Conservation (phyloP, 2,329 filamentous ascomycete species). For the Fusarium albidum region DNA sequence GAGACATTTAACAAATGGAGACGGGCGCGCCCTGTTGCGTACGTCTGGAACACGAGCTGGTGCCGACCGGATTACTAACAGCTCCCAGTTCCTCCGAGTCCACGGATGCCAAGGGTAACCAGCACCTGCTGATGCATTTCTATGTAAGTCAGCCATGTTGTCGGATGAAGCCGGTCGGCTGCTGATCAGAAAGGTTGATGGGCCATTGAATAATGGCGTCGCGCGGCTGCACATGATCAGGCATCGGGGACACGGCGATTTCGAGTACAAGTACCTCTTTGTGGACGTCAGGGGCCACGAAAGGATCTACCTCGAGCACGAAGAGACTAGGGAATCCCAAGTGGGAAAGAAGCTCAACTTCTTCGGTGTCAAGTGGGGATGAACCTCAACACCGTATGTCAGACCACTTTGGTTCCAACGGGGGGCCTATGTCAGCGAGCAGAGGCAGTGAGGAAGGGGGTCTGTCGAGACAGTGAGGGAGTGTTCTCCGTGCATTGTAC, state of each 20-base stretch:
- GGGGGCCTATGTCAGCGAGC: too few relatives aligned
- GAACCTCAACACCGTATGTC: neutral
- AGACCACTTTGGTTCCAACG: too few relatives aligned
- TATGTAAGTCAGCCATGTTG: slow-evolving; percentile 61
- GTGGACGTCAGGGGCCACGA: slow-evolving; percentile 79
- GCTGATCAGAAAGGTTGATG: slow-evolving; percentile 68
- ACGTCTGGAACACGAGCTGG: slow-evolving; percentile 22
- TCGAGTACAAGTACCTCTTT: slow-evolving; percentile 81
- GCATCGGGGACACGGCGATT: slow-evolving; percentile 69
- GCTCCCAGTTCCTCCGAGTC: slow-evolving; percentile 68
- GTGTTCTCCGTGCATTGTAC: slow-evolving; percentile 23
- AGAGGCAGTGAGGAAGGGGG: too few relatives aligned
- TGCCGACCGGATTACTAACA: slow-evolving; percentile 37
- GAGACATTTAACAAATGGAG: slow-evolving; percentile 85
- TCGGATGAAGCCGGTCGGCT: neutral
- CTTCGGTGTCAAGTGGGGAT: slow-evolving; percentile 68
- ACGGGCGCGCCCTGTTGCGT: slow-evolving; percentile 69
- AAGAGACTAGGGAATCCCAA: slow-evolving; percentile 51
- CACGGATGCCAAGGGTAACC: slow-evolving; percentile 76
- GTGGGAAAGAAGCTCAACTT: slow-evolving; percentile 59
- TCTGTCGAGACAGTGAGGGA: neutral
- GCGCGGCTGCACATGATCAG: slow-evolving; percentile 83
- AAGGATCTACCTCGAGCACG: slow-evolving; percentile 71
- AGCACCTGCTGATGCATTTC: slow-evolving; percentile 87
- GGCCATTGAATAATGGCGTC: slow-evolving; percentile 75